A percentile compares a stretch with the other conserved stretches of the same genome.
Evolutionary conservation across 2,329 filamentous ascomycete genomes (phyloP).

Genomic region (Davidsoniella neocaledoniae): DNA sequence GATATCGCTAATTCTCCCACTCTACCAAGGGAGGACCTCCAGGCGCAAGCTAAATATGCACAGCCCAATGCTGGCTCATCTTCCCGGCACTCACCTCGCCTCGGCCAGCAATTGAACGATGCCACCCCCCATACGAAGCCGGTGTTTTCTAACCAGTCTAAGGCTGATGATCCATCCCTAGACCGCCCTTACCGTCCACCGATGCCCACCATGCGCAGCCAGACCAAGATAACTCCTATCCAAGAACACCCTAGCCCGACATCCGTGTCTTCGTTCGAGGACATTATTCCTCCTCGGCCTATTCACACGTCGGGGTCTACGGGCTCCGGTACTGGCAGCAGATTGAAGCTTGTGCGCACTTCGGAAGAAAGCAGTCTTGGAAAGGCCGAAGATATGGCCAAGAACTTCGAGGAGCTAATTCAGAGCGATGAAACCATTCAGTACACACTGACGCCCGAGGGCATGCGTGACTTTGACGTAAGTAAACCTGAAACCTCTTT

Average conservation of each 20-base stretch:
- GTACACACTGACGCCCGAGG: slow-evolving; percentile 65
- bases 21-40: slow-evolving; percentile 8
- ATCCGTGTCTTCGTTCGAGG: neutral
- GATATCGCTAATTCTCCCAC: slow-evolving; percentile 10
- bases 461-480: slow-evolving; percentile 61
- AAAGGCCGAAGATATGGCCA: slow-evolving; percentile 40
- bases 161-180: slow-evolving; percentile 18
- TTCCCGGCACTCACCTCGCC: slow-evolving; percentile 1
- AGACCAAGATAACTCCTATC: slow-evolving; percentile 11
- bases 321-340: slow-evolving; percentile 31
- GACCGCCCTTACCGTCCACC: slow-evolving; percentile 5
- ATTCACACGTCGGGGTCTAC: slow-evolving; percentile 35
- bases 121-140: neutral
- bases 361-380: slow-evolving; percentile 38
- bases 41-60: slow-evolving; percentile 3
- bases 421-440: slow-evolving; percentile 69
- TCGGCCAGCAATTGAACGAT: slow-evolving; percentile 2
- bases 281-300: slow-evolving; percentile 17
- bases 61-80: slow-evolving; percentile 2
- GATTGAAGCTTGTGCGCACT: slow-evolving; percentile 34
- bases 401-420: slow-evolving; percentile 63
- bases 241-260: slow-evolving; percentile 13
- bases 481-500: slow-evolving; percentile 19
- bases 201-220: slow-evolving; percentile 2
- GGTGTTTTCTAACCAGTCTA: neutral